Evolutionary conservation across 2,329 filamentous ascomycete species (phyloP).

Genomic region (Xylariaceae sp.): DNA sequence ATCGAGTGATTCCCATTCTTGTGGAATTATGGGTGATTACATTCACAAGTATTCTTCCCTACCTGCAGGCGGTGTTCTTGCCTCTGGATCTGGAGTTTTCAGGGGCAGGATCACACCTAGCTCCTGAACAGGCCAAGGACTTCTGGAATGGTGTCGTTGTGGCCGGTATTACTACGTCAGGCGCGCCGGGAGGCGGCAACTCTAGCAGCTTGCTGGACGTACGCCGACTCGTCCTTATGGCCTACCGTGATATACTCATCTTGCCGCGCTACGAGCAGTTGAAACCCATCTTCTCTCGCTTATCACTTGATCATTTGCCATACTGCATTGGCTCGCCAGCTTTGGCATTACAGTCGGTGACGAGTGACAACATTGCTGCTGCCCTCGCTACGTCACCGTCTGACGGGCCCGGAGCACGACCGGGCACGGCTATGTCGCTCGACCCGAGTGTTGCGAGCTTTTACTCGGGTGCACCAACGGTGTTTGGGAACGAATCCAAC

Average conservation of each 20-base stretch:
- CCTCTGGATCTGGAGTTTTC: constrained; percentile 91
- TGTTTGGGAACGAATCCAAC: constrained; percentile 61
- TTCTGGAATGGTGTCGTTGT: constrained; percentile 74
- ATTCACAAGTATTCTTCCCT: constrained; percentile 84
- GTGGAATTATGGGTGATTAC: constrained; percentile 94
- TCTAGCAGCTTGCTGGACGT: constrained; percentile 66
- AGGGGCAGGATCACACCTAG: constrained; percentile 75
- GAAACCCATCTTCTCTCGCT: constrained; percentile 82
- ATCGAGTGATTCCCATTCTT: constrained; percentile 80
- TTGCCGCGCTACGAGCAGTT: constrained; percentile 83
- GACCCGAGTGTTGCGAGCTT: constrained; percentile 73
- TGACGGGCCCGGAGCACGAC: constrained; percentile 39
- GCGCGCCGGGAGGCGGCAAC: constrained; percentile 23
- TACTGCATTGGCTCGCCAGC: constrained; percentile 48
- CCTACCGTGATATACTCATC: constrained; percentile 85
- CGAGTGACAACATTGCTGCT: constrained; percentile 41
- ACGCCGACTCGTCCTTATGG: constrained; percentile 77
- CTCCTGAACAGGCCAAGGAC: constrained; percentile 70
- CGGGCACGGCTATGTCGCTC: constrained; percentile 68
- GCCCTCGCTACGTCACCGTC: constrained; percentile 48
- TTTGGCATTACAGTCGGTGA: constrained; percentile 48
- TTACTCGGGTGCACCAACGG: constrained; percentile 72
- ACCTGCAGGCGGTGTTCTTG: constrained; percentile 91
- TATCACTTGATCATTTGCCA: constrained; percentile 73
- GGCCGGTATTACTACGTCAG: constrained; percentile 32